These are phyloP conservation scores for Entomortierella beljakovae DNA, from an alignment of 192 early-diverging fungal species.

Conservation along the genomic window DNA sequence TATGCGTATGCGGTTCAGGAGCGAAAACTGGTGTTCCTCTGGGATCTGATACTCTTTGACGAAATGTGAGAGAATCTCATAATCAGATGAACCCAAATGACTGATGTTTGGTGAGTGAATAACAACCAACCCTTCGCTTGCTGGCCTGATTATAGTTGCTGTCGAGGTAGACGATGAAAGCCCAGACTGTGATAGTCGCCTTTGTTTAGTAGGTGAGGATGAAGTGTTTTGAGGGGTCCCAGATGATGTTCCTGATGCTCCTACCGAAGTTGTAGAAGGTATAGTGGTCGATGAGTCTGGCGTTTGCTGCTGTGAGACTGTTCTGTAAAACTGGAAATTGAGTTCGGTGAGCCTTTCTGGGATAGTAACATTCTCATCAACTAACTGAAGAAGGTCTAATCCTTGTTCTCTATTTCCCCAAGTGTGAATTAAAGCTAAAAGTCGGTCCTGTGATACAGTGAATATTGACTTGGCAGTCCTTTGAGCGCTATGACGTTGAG, in stretches of 20 bases:
- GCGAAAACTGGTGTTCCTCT: constrained; percentile 75
- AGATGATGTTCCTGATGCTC: constrained; percentile 1
- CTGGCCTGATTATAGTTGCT: constrained; percentile 7
- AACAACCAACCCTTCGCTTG: constrained; percentile 65
- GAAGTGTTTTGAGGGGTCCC: constrained; percentile 22
- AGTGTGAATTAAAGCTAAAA: constrained; percentile 67
- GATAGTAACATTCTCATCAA: constrained; percentile 49
- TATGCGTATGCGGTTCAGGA: constrained; percentile 86
- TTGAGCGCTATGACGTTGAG: constrained; percentile 89
- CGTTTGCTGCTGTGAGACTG: constrained; percentile 18
- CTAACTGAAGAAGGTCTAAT: constrained; percentile 60
- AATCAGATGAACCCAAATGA: constrained; percentile 50
- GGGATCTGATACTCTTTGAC: constrained; percentile 79
- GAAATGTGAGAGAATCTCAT: constrained; percentile 69
- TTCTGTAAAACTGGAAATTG: constrained; percentile 76
- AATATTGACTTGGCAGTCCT: constrained; percentile 69
- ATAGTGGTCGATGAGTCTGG: background rate
- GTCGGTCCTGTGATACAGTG: constrained; percentile 64
- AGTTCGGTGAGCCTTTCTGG: constrained; percentile 56
- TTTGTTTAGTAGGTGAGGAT: constrained; percentile 28
- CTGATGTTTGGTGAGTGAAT: constrained; percentile 62
- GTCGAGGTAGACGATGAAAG: constrained; percentile 5
- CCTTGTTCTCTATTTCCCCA: constrained; percentile 70
- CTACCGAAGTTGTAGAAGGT: background rate
- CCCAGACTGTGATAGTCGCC: constrained; percentile 39